Evolutionary conservation across 352 stramenopile genomes (phyloP), one percentile per base, ranked within the genome.

Genomic region (Globisporangium parvum): DNA sequence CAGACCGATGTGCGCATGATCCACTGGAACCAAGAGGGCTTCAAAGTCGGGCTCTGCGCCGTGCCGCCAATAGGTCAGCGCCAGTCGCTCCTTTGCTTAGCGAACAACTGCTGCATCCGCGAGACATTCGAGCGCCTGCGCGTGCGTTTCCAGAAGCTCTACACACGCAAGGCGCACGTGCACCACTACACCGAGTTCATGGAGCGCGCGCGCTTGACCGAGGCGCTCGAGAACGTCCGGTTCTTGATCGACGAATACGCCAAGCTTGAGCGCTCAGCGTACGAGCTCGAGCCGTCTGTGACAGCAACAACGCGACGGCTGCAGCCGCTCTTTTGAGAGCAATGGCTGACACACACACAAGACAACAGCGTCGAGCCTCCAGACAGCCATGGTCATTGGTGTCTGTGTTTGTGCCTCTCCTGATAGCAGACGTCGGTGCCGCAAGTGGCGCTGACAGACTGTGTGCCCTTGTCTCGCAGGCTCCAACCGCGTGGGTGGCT

Each of bases 101-200:
- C 81, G 33, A 96, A 96, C 67, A 92, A 93, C 63, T 91, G 81
- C 70, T 94, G 83, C 63, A 91, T 96, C 51, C 76, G 73, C 26
- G 71, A 88, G 28, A 95, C 83, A 6, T 95, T 96, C 57, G 67
- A 82, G 59, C 70, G 80, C 10, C 72, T 96, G 57, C 72, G 75
- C 47, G 55, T 59, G 28, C 82, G 85, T 20, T 96, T 96, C 60
- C 62, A 67, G n/a, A 87, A 83, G 58, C 74, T 96, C 1, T 96
- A 93, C 65, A 57, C 55, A 24, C 77, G 83, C 17, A 78, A 74
- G 21, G 86, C 88, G 0, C 89, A 96, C 60, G 53, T 96, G 53
- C 88, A 96, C 51, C 88, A 96, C 65, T 96, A 96, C 69, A 78
- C 76, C 1, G 74, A 93, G 57, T 93, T 80, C 53, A 91, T 95